Percentiles rank a stretch among this genome's conserved stretches.
Evolutionary conservation across 108 stramenopile genomes (phyloP).

Genomic region (Aurantiochytrium sp.): DNA sequence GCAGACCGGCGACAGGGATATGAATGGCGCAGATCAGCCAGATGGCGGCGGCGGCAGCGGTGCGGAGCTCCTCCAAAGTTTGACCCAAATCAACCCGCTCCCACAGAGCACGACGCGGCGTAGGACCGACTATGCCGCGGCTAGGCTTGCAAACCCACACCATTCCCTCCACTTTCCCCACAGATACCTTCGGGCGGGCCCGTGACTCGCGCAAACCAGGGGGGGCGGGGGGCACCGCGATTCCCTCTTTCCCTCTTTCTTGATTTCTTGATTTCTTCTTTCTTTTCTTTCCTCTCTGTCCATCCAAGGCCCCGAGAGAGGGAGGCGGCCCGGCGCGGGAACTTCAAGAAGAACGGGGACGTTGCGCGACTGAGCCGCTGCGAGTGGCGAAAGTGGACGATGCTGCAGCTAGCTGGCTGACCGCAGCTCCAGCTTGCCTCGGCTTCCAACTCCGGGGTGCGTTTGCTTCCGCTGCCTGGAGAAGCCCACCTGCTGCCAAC

Average conservation of each 20-base stretch:
- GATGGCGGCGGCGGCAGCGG: too few species aligned
- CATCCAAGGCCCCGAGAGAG: background rate
- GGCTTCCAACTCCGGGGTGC: background rate
- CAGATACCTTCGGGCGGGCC: too few species aligned
- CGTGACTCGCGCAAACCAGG: too few species aligned
- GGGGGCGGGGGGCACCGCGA: background rate
- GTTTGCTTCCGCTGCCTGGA: background rate
- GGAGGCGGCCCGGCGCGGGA: background rate
- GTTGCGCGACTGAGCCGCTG: background rate
- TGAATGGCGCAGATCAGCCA: too few species aligned
- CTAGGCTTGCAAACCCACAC: background rate
- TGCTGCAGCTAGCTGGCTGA: too few species aligned
- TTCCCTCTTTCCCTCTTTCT: background rate
- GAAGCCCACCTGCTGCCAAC: background rate
- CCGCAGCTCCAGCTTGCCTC: too few species aligned
- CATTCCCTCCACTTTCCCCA: background rate
- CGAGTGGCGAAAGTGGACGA: too few species aligned
- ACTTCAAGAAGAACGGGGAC: background rate
- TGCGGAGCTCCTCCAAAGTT: too few species aligned
- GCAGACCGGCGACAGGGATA: too few species aligned
- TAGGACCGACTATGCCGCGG: too few species aligned
- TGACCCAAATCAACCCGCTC: too few species aligned
- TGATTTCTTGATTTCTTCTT: background rate
- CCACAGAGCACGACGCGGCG: too few species aligned
- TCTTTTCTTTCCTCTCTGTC: background rate